These are phyloP conservation scores for Cystobasidium onofrii DNA, from an alignment of 768 basidiomycete genomes.

Conservation along the genomic window DNA sequence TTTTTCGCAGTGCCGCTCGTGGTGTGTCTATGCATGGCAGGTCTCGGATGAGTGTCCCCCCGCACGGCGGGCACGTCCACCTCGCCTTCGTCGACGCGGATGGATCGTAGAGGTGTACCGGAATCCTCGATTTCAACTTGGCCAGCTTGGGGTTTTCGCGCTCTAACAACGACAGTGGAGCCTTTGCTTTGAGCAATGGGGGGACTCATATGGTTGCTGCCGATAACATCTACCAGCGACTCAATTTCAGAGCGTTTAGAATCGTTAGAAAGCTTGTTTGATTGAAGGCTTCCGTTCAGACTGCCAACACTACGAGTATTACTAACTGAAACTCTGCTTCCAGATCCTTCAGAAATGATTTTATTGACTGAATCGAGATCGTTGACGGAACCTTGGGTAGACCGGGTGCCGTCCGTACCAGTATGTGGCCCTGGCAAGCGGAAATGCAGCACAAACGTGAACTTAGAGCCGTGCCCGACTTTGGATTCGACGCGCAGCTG, in stretches of 20 bases:
- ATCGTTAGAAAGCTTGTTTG: conserved; percentile 20
- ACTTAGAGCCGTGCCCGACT: conserved; percentile 59
- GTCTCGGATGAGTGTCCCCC: not conserved
- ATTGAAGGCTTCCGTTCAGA: not conserved
- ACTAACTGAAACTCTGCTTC: not conserved
- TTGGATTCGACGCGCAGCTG: conserved; percentile 70
- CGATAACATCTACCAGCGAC: conserved; percentile 47
- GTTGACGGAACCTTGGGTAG: not conserved
- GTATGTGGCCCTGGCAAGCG: conserved; percentile 44
- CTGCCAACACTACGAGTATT: not conserved
- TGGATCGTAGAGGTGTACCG: conserved; percentile 18
- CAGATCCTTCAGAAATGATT: not conserved
- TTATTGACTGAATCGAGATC: not conserved
- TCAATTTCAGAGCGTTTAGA: conserved; percentile 45
- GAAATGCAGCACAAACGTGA: conserved; percentile 65
- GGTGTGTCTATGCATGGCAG: not conserved
- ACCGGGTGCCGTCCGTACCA: not conserved
- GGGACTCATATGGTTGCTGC: conserved; percentile 33
- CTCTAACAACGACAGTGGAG: conserved; percentile 36
- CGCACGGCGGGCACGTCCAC: not conserved
- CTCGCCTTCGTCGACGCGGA: not conserved
- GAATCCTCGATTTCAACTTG: conserved; percentile 11
- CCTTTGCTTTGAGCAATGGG: not conserved
- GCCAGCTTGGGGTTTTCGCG: conserved; percentile 35
- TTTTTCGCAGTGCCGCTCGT: conserved; percentile 5